Evolutionary conservation across 2,329 filamentous ascomycete species (phyloP).

Genomic region (Achaetomium macrosporum): DNA sequence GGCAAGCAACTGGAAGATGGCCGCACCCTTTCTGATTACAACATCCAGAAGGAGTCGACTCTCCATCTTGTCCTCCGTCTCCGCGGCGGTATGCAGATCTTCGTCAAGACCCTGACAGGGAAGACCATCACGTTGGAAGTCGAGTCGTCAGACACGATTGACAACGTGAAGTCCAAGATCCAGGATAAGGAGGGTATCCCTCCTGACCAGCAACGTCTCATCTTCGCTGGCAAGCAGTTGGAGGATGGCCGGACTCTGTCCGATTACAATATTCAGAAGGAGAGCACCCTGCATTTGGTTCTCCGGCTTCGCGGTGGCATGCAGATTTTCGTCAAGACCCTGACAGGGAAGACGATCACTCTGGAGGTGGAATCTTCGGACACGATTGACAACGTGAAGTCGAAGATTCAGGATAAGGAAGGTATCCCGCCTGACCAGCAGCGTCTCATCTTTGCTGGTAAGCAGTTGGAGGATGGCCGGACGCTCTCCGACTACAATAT

Average conservation of each 20-base stretch:
- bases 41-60: conserved; percentile 90
- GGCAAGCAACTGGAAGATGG: conserved; percentile 96
- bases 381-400: conserved; percentile 92
- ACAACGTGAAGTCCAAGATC: conserved; percentile 93
- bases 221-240: conserved; percentile 89
- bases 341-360: conserved; percentile 92
- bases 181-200: conserved; percentile 92
- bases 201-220: conserved; percentile 88
- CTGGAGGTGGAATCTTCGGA: conserved; percentile 84
- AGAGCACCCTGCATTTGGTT: conserved; percentile 74
- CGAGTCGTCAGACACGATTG: conserved; percentile 83
- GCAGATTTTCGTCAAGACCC: conserved; percentile 83
- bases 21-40: conserved; percentile 85
- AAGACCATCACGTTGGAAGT: conserved; percentile 95
- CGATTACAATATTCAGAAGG: conserved; percentile 97
- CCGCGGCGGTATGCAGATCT: conserved; percentile 85
- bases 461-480: conserved; percentile 26
- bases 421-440: conserved; percentile 94
- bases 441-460: conserved; percentile 41
- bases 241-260: conserved; percentile 86
- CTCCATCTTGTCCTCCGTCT: conserved; percentile 82
- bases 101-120: conserved; percentile 80
- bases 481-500: conserved; percentile 43
- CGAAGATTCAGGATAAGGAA: conserved; percentile 89
- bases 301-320: conserved; percentile 82